Base-by-base conservation (phyloP, 495 filamentous ascomycete species). In the Hypoxylon trugodes region DNA sequence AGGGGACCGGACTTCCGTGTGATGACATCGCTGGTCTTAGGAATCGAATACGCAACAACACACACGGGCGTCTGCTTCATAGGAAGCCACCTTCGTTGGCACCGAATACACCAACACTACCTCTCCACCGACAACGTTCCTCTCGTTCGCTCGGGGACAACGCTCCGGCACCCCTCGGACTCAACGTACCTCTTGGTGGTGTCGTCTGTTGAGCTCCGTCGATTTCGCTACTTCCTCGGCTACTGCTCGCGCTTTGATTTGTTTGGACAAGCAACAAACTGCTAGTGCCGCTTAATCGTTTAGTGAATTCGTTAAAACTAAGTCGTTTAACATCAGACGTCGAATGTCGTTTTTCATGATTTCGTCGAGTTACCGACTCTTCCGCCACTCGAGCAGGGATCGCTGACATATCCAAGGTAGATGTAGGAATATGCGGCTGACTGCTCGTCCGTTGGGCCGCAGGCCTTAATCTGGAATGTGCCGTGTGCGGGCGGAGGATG, bases 291-390 rank as follows among this genome's bases (percentile, higher is more conserved):
- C 79, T 81, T 35, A 86, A 65, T 25, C 82, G 70, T 50, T 81
- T 81, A 15, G 83, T 78, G 56, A 84, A 84, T 24, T 86, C 83
- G 59, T 74, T 77, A 55, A 84, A 84, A 61, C 77, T 80, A 2
- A 84, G 74, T 33, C 80, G 69, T 65, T 82, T 85, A 24, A 69
- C 65, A 41, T 75, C 76, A 1, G 71, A 82, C 10, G 73, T 74
- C 16, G 81, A 84, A 8, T 75, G 73, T 15, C 80, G 77, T 54
- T 81, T 79, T 51, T 79, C 77, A 37, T 70, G 64, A 38, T 61
- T 51, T 33, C 61, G 54, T 49, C 70, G 57, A 32, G 59, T 54
- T 9, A 59, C 38, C 15, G 4, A 15, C 8, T 58, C 54, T 18
- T 73, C 67, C 3, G 54, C 28, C 7, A 59, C 50, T 4, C 64